phyloP scores from a whole-genome alignment of 2,329 filamentous ascomycete genomes.

The Helicocarpus griseus region DNA sequence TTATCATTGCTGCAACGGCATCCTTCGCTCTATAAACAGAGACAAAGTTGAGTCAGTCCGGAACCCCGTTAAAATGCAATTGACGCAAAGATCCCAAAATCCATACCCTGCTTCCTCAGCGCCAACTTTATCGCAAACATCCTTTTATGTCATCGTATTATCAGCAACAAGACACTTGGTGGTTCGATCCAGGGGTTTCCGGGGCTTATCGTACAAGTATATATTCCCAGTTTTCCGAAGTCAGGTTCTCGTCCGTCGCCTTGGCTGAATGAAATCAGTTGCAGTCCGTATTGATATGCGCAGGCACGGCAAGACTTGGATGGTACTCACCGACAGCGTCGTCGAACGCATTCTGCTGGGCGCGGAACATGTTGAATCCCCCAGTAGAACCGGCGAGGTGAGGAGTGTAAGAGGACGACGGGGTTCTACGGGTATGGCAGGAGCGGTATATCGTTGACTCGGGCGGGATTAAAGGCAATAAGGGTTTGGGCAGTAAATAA shows the following conservation, averaged over 20 bases:
- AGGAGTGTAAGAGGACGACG: background rate
- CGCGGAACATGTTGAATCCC: slow-evolving; percentile 43
- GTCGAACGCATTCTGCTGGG: slow-evolving; percentile 59
- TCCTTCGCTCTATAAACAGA: slow-evolving; percentile 54
- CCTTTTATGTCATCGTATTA: slow-evolving; percentile 26
- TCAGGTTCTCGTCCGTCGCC: slow-evolving; percentile 96
- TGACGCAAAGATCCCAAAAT: background rate
- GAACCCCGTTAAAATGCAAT: background rate
- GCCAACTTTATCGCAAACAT: slow-evolving; percentile 52
- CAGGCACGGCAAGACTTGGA: background rate
- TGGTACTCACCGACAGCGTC: slow-evolving; percentile 55
- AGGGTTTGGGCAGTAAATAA: background rate
- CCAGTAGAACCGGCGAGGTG: background rate
- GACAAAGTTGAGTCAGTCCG: slow-evolving; percentile 6
- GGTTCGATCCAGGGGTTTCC: background rate
- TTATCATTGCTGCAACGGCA: slow-evolving; percentile 82
- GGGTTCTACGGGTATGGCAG: background rate
- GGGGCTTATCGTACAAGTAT: slow-evolving; percentile 43
- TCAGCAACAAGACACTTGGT: background rate
- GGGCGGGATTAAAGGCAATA: background rate
- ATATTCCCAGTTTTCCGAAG: slow-evolving; percentile 69
- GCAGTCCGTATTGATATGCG: background rate
- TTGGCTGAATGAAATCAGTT: slow-evolving; percentile 42
- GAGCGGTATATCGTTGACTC: background rate
- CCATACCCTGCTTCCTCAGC: slow-evolving; percentile 41